Conservation (phyloP, 2,329 filamentous ascomycete species). For the Alternaria gaisen region DNA sequence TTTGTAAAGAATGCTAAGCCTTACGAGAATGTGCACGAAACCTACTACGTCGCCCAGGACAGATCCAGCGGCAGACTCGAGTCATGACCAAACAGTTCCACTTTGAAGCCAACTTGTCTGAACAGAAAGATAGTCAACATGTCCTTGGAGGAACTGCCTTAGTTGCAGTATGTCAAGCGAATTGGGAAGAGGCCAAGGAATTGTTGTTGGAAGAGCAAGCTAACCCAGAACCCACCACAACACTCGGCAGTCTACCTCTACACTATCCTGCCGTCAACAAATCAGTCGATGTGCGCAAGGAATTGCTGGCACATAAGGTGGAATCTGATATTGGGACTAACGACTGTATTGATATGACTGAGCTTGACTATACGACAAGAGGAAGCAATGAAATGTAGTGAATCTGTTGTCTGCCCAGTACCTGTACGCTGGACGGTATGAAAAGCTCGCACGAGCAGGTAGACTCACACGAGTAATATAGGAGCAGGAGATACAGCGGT, state of each 20-base stretch:
- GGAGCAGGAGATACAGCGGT: too few species aligned
- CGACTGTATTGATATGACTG: neutral
- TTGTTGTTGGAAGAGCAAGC: slow-evolving; percentile 1
- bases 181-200: neutral
- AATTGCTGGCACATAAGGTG: neutral
- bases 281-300: neutral
- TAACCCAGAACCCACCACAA: neutral
- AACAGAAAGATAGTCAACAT: neutral
- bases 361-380: neutral
- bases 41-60: too few species aligned
- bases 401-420: neutral
- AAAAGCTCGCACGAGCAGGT: neutral
- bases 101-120: neutral
- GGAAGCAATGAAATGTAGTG: neutral
- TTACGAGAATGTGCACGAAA: too few species aligned
- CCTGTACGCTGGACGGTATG: neutral
- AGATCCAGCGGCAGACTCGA: too few species aligned
- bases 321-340: neutral
- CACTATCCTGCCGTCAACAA: slow-evolving; percentile 23
- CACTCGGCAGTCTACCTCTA: slow-evolving; percentile 16
- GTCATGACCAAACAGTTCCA: too few species aligned
- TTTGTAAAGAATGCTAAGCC: too few species aligned
- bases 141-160: slow-evolving; percentile 17
- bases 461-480: rapidly evolving
- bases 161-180: slow-evolving; percentile 13